Evolutionary conservation across 192 early-diverging fungal genomes (phyloP).

Genomic region (Coemansia guatemalensis): DNA sequence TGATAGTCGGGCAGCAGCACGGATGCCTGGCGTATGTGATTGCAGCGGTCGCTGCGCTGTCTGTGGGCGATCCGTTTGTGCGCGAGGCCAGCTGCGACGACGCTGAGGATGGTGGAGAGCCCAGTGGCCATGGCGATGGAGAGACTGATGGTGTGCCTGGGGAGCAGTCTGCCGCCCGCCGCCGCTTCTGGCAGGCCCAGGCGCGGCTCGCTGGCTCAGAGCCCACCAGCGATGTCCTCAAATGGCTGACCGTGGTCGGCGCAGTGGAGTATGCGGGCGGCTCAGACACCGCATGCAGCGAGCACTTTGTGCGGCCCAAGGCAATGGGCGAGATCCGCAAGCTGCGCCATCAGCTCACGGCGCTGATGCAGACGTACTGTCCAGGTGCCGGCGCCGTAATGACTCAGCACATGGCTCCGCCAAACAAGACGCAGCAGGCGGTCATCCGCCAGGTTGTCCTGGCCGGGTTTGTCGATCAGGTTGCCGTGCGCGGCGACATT

Average conservation of each 20-base stretch:
- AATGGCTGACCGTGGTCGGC: constrained; percentile 84
- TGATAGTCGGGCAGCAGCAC: constrained; percentile 86
- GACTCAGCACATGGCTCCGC: constrained; percentile 68
- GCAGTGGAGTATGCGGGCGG: constrained; percentile 78
- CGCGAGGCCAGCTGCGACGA: constrained; percentile 66
- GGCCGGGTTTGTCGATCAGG: constrained; percentile 86
- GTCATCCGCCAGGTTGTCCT: constrained; percentile 85
- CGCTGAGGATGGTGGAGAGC: constrained; percentile 19
- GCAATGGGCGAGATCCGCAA: constrained; percentile 79
- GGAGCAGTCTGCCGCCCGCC: constrained; percentile 55
- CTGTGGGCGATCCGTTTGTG: constrained; percentile 93
- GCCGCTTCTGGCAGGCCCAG: constrained; percentile 74
- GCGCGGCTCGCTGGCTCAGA: constrained; percentile 55
- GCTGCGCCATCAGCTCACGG: constrained; percentile 73
- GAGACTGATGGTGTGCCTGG: constrained; percentile 53
- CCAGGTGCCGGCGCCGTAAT: constrained; percentile 59
- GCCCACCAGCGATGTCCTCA: constrained; percentile 83
- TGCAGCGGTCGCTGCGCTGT: constrained; percentile 86
- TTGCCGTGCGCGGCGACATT: constrained; percentile 86
- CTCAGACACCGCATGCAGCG: constrained; percentile 68
- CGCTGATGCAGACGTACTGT: constrained; percentile 65
- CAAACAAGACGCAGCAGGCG: constrained; percentile 63
- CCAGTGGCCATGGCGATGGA: constrained; percentile 51
- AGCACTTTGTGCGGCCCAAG: constrained; percentile 84
- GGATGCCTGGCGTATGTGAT: constrained; percentile 85